Conservation (phyloP, 768 basidiomycete genomes). For the Artomyces pyxidatus region DNA sequence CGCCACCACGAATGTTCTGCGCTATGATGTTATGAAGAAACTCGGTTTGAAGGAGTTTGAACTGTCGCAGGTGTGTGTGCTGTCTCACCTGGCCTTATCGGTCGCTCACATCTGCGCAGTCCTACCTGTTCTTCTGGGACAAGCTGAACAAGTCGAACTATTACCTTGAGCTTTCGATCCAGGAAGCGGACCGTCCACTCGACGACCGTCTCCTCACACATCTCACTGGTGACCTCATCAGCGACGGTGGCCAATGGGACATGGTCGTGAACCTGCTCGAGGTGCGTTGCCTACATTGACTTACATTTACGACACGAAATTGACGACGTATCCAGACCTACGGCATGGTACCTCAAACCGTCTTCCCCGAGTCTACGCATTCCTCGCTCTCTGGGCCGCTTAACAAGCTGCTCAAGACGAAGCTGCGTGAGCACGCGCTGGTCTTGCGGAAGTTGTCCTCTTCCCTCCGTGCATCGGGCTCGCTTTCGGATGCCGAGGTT, state of each 20-base stretch:
- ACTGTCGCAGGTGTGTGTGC: slow-evolving; percentile 63
- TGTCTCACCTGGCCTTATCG: background rate
- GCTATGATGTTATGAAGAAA: slow-evolving; percentile 79
- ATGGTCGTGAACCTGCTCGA: slow-evolving; percentile 71
- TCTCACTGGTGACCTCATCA: slow-evolving; percentile 70
- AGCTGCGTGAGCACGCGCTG: slow-evolving; percentile 86
- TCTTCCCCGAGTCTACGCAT: slow-evolving; percentile 81
- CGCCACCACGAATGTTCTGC: slow-evolving; percentile 80
- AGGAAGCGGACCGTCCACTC: slow-evolving; percentile 70
- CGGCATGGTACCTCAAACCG: slow-evolving; percentile 75
- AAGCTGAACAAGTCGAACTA: slow-evolving; percentile 92
- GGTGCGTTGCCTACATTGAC: slow-evolving; percentile 24
- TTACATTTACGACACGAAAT: background rate
- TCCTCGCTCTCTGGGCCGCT: slow-evolving; percentile 68
- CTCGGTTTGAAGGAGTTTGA: slow-evolving; percentile 85
- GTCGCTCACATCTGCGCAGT: slow-evolving; percentile 29
- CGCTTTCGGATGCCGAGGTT: slow-evolving; percentile 38
- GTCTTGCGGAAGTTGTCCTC: slow-evolving; percentile 60
- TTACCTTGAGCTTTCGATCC: slow-evolving; percentile 82
- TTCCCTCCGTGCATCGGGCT: slow-evolving; percentile 40
- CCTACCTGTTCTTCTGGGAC: slow-evolving; percentile 94
- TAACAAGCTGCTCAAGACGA: slow-evolving; percentile 76
- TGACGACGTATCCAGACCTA: slow-evolving; percentile 50
- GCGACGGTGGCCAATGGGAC: slow-evolving; percentile 94
- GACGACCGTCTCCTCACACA: slow-evolving; percentile 79